phyloP scores from a whole-genome alignment of 768 basidiomycete species.

The Chiua virens region DNA sequence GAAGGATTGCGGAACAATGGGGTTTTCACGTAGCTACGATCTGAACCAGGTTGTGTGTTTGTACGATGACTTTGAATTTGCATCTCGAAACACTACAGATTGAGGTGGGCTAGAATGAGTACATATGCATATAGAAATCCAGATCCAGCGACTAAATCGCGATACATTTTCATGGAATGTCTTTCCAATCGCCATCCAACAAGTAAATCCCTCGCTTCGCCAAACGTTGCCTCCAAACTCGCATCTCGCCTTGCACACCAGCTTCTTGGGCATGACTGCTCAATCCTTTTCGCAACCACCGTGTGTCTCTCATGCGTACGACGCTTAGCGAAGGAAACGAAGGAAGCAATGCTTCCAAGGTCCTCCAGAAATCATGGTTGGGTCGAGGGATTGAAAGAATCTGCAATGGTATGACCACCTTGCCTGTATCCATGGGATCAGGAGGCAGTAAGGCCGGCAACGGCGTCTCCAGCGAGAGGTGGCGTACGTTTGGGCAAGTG shows the following conservation, averaged over 20 bases:
- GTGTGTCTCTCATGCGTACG: slow-evolving; percentile 64
- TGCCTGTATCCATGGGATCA: slow-evolving; percentile 23
- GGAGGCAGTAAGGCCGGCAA: slow-evolving; percentile 50
- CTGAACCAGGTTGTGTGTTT: no score
- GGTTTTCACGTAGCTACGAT: neutral
- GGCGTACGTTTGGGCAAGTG: slow-evolving; percentile 55
- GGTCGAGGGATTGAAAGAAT: slow-evolving; percentile 80
- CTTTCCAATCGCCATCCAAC: slow-evolving; percentile 73
- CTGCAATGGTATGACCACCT: slow-evolving; percentile 42
- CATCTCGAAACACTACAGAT: neutral
- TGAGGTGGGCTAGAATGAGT: slow-evolving; percentile 3
- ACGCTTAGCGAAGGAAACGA: slow-evolving; percentile 54
- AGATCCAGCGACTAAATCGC: slow-evolving; percentile 8
- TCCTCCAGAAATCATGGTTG: slow-evolving; percentile 52
- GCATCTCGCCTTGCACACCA: slow-evolving; percentile 81
- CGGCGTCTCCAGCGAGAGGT: slow-evolving; percentile 72
- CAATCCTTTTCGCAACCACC: slow-evolving; percentile 72
- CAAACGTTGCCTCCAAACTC: slow-evolving; percentile 67
- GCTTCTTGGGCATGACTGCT: slow-evolving; percentile 63
- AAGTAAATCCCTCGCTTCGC: slow-evolving; percentile 56
- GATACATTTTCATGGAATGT: slow-evolving; percentile 27
- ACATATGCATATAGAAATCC: slow-evolving; percentile 4
- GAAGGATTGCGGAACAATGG: slow-evolving; percentile 15
- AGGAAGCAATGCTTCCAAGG: slow-evolving; percentile 56
- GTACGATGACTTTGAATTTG: neutral